These are phyloP conservation scores for Boletus huronensis DNA, from an alignment of 768 basidiomycete genomes.

Conservation along the genomic window DNA sequence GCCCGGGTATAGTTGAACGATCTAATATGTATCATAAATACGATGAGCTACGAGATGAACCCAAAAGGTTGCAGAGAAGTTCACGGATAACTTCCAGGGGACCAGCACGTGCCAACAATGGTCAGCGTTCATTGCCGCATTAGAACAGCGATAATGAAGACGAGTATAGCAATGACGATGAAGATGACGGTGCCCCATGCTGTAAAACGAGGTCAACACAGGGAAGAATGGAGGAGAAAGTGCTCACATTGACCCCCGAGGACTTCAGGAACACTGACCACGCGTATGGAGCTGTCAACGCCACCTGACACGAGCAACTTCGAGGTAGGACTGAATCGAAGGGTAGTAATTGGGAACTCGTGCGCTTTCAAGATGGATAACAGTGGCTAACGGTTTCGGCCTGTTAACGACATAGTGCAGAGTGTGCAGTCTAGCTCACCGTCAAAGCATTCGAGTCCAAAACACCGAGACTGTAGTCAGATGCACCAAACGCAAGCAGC, in stretches of 20 bases:
- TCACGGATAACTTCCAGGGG: neutral
- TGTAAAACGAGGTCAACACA: conserved; percentile 30
- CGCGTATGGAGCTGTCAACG: conserved; percentile 82
- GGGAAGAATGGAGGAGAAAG: conserved; percentile 18
- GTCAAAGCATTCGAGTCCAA: conserved; percentile 74
- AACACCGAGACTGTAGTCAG: conserved; percentile 81
- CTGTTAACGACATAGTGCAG: neutral
- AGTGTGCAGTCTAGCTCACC: conserved; percentile 42
- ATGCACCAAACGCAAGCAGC: conserved; percentile 80
- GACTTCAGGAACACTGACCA: conserved; percentile 67
- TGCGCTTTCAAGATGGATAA: conserved; percentile 89
- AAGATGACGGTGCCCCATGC: conserved; percentile 41
- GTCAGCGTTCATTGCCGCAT: conserved; percentile 27
- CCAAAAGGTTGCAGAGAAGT: neutral
- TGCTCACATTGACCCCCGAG: conserved; percentile 52
- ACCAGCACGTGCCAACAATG: neutral
- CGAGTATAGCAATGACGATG: conserved; percentile 41
- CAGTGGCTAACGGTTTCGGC: conserved; percentile 57
- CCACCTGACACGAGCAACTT: conserved; percentile 85
- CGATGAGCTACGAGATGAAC: conserved; percentile 3
- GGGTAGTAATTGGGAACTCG: conserved; percentile 87
- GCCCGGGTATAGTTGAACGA: conserved; percentile 3
- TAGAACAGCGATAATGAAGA: conserved; percentile 41
- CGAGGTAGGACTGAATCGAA: conserved; percentile 83
- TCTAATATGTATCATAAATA: conserved; percentile 33